Evolutionary conservation across 2,329 filamentous ascomycete genomes (phyloP), one percentile per base, ranked within the genome.

Genomic region (Aureobasidium sp.): DNA sequence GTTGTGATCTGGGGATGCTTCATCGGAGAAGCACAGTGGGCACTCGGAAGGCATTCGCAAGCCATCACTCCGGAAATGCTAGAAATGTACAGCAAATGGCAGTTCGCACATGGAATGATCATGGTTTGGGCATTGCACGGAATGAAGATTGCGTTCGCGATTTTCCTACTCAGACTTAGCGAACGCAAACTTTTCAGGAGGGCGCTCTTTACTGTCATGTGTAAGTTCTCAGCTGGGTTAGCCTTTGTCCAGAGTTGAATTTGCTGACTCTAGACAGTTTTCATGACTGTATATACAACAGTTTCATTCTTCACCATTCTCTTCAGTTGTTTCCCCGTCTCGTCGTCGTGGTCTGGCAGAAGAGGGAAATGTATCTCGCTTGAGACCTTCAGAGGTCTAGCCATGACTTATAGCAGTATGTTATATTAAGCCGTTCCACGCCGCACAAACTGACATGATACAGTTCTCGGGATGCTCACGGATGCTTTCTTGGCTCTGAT

Each of bases 71-170:
- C 51, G 13, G 57, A 66, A 0, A 74, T 77, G 48, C 71, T 73
- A 15, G 66, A 67, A 17, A 66, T 68, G 1, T 76, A 79, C 57
- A 65, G 71, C 1, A 77, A 79, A 47, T 75, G 77, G 44, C 72
- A 74, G 29, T 82, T 77, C 65, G 74, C 77, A 52, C 78, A 82
- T 63, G 75, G 76, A 8, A 69, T 84, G 52, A 69, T 80, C 47
- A 72, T 79, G 26, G 77, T 81, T 66, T 66, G 77, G 7, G 79
- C 75, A 0, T 74, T 79, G 4, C 73, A 75, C 12, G 66, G 75
- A 0, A 76, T 81, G 63, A 82, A 82, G 66, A 72, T 82, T 10
- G 81, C 79, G 0, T 74, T 81, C 32, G 76, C 73, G 1, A 72
- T 78, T 34, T 78, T 79, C 64, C 69, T 82, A 5, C 68, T 81